These are phyloP conservation scores for Berberis thunbergii DNA, from an alignment of 164 flowering plant genomes.

Conservation along the genomic window DNA sequence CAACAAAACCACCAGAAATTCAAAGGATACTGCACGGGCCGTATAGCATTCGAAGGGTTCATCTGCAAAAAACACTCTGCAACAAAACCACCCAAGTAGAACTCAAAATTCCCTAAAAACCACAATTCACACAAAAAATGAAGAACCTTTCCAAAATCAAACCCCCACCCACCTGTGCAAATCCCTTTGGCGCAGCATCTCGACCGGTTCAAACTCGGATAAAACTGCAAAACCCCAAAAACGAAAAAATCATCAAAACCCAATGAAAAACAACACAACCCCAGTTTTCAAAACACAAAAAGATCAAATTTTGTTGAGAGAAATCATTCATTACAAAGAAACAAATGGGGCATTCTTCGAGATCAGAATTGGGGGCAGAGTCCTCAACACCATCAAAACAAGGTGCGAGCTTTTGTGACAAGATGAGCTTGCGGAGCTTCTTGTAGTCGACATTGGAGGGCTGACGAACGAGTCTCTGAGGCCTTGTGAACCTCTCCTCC, in stretches of 20 bases:
- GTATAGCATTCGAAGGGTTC: slow-evolving; percentile 20
- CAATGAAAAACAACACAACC: not conserved
- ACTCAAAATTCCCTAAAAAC: not conserved
- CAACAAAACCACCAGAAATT: too few relatives aligned
- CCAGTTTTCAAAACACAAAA: not conserved
- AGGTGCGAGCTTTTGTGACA: slow-evolving; percentile 26
- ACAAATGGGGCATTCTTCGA: slow-evolving; percentile 35
- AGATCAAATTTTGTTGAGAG: not conserved
- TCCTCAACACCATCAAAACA: slow-evolving; percentile 29
- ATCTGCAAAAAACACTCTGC: slow-evolving; percentile 34
- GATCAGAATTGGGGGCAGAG: slow-evolving; percentile 15
- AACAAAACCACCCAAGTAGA: slow-evolving; percentile 6
- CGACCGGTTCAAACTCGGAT: slow-evolving; percentile 31
- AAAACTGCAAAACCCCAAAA: slow-evolving; percentile 11
- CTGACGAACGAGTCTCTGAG: slow-evolving; percentile 15
- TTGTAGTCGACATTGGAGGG: slow-evolving; percentile 23
- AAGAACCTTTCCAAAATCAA: not conserved
- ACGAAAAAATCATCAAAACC: not conserved
- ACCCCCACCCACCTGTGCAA: slow-evolving; percentile 21
- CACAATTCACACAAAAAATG: not conserved
- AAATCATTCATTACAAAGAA: slow-evolving; percentile 17
- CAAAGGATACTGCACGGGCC: slow-evolving; percentile 25
- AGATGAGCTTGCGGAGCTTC: slow-evolving; percentile 24
- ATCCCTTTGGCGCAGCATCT: slow-evolving; percentile 28
- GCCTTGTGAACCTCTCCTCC: slow-evolving; percentile 25